Evolutionary conservation across 2,329 filamentous ascomycete species (phyloP).

Genomic region (Pseudocercospora crystallina): DNA sequence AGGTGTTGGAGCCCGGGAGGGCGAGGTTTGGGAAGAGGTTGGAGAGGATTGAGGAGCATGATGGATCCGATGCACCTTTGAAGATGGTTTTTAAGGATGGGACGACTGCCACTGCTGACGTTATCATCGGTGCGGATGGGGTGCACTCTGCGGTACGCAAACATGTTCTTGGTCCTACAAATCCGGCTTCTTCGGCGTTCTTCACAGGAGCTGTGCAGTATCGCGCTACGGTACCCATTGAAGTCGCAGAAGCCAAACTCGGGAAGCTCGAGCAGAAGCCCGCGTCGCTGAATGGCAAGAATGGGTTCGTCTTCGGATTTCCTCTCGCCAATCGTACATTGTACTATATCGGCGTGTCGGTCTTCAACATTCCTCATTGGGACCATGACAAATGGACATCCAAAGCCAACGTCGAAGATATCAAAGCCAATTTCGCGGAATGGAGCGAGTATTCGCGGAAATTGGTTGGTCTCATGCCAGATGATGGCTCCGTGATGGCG

Average conservation of each 20-base stretch:
- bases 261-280: conserved; percentile 47
- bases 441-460: conserved; percentile 26
- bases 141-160: conserved; percentile 57
- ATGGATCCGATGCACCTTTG: conserved; percentile 25
- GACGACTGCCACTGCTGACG: conserved; percentile 45
- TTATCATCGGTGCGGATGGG: conserved; percentile 21
- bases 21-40: conserved; percentile 31
- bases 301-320: conserved; percentile 41
- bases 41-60: conserved; percentile 26
- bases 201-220: conserved; percentile 62
- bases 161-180: conserved; percentile 32
- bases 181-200: conserved; percentile 45
- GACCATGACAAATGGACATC: conserved; percentile 42
- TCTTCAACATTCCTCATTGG: conserved; percentile 40
- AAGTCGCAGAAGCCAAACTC: conserved; percentile 18
- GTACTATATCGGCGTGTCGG: conserved; percentile 54
- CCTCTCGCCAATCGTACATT: conserved; percentile 54
- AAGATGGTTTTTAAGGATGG: conserved; percentile 37
- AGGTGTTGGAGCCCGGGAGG: conserved; percentile 40
- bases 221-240: conserved; percentile 60
- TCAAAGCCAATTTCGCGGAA: conserved; percentile 1
- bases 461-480: conserved; percentile 8
- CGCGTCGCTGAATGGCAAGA: conserved; percentile 38
- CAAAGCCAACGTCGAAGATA: conserved; percentile 4
- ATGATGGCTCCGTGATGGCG: conserved; percentile 10